Evolutionary conservation across 2,329 filamentous ascomycete species (phyloP), one percentile per base, ranked within the genome.

Genomic region (Alternaria hordeiaustralica): DNA sequence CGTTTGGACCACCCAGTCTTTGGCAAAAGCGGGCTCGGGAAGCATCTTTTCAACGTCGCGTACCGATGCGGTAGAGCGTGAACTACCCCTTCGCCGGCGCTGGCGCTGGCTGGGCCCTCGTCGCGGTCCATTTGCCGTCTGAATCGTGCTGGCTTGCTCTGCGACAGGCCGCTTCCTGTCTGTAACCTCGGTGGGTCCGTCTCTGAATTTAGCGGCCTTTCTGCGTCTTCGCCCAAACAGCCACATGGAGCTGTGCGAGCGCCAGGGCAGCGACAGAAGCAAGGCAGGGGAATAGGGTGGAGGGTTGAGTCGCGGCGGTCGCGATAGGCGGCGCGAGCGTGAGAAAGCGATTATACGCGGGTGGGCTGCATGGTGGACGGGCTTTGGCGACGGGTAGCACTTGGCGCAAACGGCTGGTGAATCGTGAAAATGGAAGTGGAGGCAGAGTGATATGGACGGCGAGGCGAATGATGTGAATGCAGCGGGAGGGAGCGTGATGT

Each of bases 191-290:
- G 87, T 80, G 71, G 73, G 43, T 58, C 67, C 75, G 62, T 77
- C 73, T 76, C 77, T 78, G 69, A 75, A 70, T 73, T 85, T 86
- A 71, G 85, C 86, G 79, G 88, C 88, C 81, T 89, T 89, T 80
- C 89, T 90, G 81, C 87, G 90, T 82, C 87, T 90, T 75, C 90
- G 89, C 81, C 90, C 86, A 81, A 96, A 97, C 65, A 90, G 92
- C 93, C 93, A 96, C 92, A 95, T 95, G 63, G 68, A 61, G 44
- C 54, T 44, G 41, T 23, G 63, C 44, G 49, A 49, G 28, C 43
- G 58, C 56, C 44, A 54, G 57, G 55, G 61, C 61, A 55, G 49
- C 55, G 55, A 55, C 44, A 61, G 59, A 11, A 53, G 15, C 18
- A 36, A 41, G 53, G 15, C 18, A 36, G 28, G 53, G 36, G 10